Evolutionary conservation across 495 filamentous ascomycete genomes (phyloP).

Genomic region (Podospora appendiculata): DNA sequence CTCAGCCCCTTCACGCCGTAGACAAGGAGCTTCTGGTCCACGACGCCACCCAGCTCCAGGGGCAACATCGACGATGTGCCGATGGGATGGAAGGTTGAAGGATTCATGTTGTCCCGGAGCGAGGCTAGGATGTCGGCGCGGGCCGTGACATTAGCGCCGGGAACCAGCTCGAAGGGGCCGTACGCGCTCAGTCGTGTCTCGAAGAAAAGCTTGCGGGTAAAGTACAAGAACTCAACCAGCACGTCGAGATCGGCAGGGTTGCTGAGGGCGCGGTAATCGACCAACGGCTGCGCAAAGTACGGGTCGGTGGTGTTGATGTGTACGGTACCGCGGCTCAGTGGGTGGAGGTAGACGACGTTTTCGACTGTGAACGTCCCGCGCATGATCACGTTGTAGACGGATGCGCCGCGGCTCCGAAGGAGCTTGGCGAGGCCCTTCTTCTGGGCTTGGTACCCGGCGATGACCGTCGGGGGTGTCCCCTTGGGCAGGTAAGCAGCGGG

Average conservation of each 20-base stretch:
- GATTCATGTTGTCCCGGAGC: conserved; percentile 16
- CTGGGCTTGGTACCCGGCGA: conserved; percentile 36
- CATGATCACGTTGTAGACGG: conserved; percentile 31
- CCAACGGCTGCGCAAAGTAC: conserved; percentile 26
- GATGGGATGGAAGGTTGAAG: conserved; percentile 32
- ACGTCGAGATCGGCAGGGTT: conserved; percentile 39
- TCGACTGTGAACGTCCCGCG: conserved; percentile 19
- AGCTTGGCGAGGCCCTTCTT: conserved; percentile 26
- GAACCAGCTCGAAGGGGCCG: conserved; percentile 18
- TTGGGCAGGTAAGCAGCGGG: conserved; percentile 26
- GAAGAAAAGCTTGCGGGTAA: conserved; percentile 25
- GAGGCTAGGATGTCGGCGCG: conserved; percentile 19
- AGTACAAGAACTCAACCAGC: conserved; percentile 32
- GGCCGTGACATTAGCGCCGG: conserved; percentile 19
- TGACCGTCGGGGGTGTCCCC: conserved; percentile 21
- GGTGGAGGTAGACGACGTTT: conserved; percentile 29
- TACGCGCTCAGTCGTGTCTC: conserved; percentile 17
- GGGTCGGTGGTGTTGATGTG: conserved; percentile 31
- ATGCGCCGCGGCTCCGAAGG: conserved; percentile 25
- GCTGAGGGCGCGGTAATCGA: conserved; percentile 38
- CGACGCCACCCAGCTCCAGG: conserved; percentile 41
- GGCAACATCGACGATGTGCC: conserved; percentile 40
- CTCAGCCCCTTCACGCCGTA: conserved; percentile 30
- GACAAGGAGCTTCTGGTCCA: conserved; percentile 30
- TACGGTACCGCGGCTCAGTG: conserved; percentile 34